Evolutionary conservation across 2,329 filamentous ascomycete species (phyloP).

Genomic region (Xylaria arbuscula): DNA sequence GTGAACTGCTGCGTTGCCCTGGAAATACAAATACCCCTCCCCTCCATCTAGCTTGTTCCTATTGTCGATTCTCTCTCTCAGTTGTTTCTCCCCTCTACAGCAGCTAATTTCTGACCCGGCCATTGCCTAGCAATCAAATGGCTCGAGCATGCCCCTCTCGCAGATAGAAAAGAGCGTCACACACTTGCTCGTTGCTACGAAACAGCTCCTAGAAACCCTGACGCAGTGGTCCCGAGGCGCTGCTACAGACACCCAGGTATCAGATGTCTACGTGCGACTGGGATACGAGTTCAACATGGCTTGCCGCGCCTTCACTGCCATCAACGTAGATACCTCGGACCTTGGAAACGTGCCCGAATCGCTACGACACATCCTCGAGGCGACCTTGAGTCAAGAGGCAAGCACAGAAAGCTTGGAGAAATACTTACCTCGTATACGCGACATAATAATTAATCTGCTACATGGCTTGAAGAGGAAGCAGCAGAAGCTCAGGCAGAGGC

Average conservation of each 20-base stretch:
- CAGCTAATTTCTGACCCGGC: slow-evolving; percentile 38
- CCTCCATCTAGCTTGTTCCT: slow-evolving; percentile 23
- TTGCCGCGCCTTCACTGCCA: slow-evolving; percentile 94
- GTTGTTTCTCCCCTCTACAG: background rate
- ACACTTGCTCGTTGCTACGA: slow-evolving; percentile 95
- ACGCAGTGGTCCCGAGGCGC: slow-evolving; percentile 96
- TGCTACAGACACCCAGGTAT: slow-evolving; percentile 93
- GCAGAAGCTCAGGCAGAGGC: slow-evolving; percentile 79
- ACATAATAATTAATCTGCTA: slow-evolving; percentile 97
- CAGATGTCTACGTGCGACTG: slow-evolving; percentile 95
- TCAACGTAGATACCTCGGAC: slow-evolving; percentile 94
- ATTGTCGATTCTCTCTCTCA: slow-evolving; percentile 1
- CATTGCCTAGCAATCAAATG: slow-evolving; percentile 59
- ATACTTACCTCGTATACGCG: slow-evolving; percentile 92
- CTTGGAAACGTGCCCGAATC: slow-evolving; percentile 95
- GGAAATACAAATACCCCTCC: slow-evolving; percentile 15
- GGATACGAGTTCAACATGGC: slow-evolving; percentile 99
- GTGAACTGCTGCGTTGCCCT: slow-evolving; percentile 21
- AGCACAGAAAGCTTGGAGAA: slow-evolving; percentile 92
- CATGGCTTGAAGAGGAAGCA: slow-evolving; percentile 98
- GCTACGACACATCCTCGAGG: slow-evolving; percentile 89
- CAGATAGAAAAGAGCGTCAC: slow-evolving; percentile 99
- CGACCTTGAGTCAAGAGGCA: slow-evolving; percentile 95
- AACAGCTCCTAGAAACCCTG: slow-evolving; percentile 95
- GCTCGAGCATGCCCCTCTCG: slow-evolving; percentile 80